These are phyloP conservation scores for Scleroderma citrinum DNA, from an alignment of 768 basidiomycete species.

Conservation along the genomic window DNA sequence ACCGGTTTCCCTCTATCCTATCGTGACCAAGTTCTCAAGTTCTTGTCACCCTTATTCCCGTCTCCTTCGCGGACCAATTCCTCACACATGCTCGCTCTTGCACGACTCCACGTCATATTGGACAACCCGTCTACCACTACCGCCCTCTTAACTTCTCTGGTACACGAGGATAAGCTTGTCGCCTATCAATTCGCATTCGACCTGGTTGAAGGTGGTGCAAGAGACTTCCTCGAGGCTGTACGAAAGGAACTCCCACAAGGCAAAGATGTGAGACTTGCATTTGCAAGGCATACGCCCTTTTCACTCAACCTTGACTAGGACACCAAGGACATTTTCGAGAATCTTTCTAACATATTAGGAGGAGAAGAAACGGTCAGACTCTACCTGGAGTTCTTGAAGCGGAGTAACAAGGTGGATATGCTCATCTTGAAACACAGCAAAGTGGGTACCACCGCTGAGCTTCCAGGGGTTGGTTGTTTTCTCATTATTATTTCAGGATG, in stretches of 20 bases:
- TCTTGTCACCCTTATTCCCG: slow-evolving; percentile 83
- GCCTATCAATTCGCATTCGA: slow-evolving; percentile 97
- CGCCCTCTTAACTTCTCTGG: slow-evolving; percentile 63
- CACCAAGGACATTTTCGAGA: slow-evolving; percentile 60
- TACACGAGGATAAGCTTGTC: slow-evolving; percentile 64
- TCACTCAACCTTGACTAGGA: slow-evolving; percentile 33
- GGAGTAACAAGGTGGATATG: slow-evolving; percentile 90
- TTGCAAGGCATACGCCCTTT: slow-evolving; percentile 1
- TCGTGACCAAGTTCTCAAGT: slow-evolving; percentile 74
- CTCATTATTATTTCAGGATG: slow-evolving; percentile 49
- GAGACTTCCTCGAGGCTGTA: slow-evolving; percentile 84
- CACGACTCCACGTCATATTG: slow-evolving; percentile 85
- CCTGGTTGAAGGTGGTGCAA: slow-evolving; percentile 87
- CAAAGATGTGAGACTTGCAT: slow-evolving; percentile 42
- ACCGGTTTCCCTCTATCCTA: slow-evolving; percentile 84
- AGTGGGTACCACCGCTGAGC: slow-evolving; percentile 34
- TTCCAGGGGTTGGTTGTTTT: neutral
- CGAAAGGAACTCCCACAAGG: slow-evolving; percentile 64
- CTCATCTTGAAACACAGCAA: slow-evolving; percentile 90
- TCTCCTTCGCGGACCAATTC: slow-evolving; percentile 66
- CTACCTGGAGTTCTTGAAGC: slow-evolving; percentile 92
- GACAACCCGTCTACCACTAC: slow-evolving; percentile 77
- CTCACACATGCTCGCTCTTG: slow-evolving; percentile 73
- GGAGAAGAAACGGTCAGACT: slow-evolving; percentile 91
- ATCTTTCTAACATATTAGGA: slow-evolving; percentile 75